These are phyloP conservation scores for Penicillium sp. DNA, from an alignment of 2,329 filamentous ascomycete species.

Conservation along the genomic window DNA sequence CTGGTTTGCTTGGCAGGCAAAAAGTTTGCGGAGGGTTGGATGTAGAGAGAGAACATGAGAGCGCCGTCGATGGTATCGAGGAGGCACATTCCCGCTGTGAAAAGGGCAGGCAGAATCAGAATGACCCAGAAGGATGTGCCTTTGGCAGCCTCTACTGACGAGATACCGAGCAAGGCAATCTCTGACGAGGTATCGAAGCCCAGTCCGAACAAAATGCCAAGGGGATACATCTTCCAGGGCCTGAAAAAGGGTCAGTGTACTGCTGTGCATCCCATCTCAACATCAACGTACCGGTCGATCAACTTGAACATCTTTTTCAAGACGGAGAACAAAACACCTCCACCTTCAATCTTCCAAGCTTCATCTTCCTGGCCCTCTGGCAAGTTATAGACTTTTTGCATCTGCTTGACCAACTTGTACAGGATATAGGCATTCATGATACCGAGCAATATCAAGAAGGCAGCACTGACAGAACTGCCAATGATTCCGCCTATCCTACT, in stretches of 20 bases:
- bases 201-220: slow-evolving; percentile 85
- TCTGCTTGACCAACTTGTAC: slow-evolving; percentile 71
- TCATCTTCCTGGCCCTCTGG: slow-evolving; percentile 52
- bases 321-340: slow-evolving; percentile 71
- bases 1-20: slow-evolving; percentile 35
- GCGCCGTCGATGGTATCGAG: slow-evolving; percentile 91
- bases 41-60: slow-evolving; percentile 93
- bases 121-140: slow-evolving; percentile 95
- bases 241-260: slow-evolving; percentile 27
- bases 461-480: slow-evolving; percentile 82
- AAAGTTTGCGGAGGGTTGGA: slow-evolving; percentile 54
- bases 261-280: background rate
- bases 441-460: slow-evolving; percentile 80
- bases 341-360: slow-evolving; percentile 72
- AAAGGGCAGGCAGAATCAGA: slow-evolving; percentile 84
- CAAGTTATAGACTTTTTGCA: slow-evolving; percentile 63
- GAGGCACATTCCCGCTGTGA: slow-evolving; percentile 94
- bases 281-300: slow-evolving; percentile 54
- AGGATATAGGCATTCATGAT: slow-evolving; percentile 85
- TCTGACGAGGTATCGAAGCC: slow-evolving; percentile 97
- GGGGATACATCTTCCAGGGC: slow-evolving; percentile 91
- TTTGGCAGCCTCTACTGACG: slow-evolving; percentile 79
- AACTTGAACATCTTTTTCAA: slow-evolving; percentile 77
- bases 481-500: slow-evolving; percentile 82
- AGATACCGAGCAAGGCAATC: slow-evolving; percentile 87